Evolutionary conservation across 208 protist genomes (phyloP), one percentile per base, ranked within the genome.

Genomic region (Crithidia thermophila): DNA sequence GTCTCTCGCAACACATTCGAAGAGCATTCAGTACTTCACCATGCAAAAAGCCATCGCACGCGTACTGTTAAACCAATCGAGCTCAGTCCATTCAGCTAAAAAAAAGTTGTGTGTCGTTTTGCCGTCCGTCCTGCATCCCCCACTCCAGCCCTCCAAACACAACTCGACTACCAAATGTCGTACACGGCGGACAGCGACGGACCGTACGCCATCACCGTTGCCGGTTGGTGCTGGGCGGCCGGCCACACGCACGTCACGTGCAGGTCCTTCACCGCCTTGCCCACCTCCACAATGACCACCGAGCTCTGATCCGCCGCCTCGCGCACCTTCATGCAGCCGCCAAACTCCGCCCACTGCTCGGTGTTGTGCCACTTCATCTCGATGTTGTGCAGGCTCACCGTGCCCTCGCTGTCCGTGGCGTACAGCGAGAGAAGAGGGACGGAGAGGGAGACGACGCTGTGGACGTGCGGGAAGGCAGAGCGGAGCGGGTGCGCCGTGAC

Each of bases 301-400:
- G 79, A 64, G 52, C 72, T 89, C 53, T 87, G 72, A 36, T 88
- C 84, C 10, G 75, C 66, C n/a, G 79, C 65, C 28, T 69, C 60
- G 11, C 33, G 64, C 11, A 87, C 59, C 18, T 67, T 57, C 49
- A 81, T 31, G 18, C 51, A 67, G 55, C 75, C 80, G 25, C 58
- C 68, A 42, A 72, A 61, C 55, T 67, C 34, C 27, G 52, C 27
- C 69, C 81, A 79, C 53, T 59, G 37, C 58, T 62, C 69, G 2
- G 56, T 50, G 52, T 76, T 68, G n/a, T 77, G 77, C 86, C 88
- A 94, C 52, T 30, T 31, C 88, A 91, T 91, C 36, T 85, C 79
- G 11, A 88, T 62, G 61, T 85, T 94, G 79, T 91, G 85, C 13
- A 94, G 68, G 16, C 81, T 69, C 27, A 94, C 36, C 5, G 80